Base-by-base conservation (phyloP, 2,329 filamentous ascomycete species). In the Sporothrix euskadiensis region DNA sequence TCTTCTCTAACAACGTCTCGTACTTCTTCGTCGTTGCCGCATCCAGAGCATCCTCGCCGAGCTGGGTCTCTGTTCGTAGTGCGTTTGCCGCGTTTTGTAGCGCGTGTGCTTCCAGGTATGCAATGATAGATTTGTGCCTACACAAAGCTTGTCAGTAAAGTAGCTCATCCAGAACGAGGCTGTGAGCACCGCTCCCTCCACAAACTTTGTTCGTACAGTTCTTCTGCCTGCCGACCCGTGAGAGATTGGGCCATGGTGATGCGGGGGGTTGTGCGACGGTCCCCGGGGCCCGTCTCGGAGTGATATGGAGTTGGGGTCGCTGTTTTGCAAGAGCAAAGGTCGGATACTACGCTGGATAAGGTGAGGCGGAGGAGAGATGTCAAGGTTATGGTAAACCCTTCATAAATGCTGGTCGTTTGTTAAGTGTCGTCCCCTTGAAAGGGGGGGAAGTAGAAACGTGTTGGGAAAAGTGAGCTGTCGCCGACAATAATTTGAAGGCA, bases 81-180 rank as follows among this genome's bases (percentile, higher is more conserved):
- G 91, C 88, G 61, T 89, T 85, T 57, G 92, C 92, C 75, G 88
- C 90, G 73, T 89, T 89, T 39, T 89, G 83, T 57, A 96, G 88
- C 80, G 91, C 91, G 80, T 89, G 90, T 47, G 92, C 90, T 65
- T 89, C 87, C 26, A 97, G 86, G 81, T 98, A 98, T 77, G 94
- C 94, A 80, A 97, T 92, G 78, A 98, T 94, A 76, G 94, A 93
- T 85, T 97, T 97, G 86, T 98, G 93, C 80, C 94, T 97, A 83
- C 76, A 47, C 10, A 26, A 66, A 78, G 73, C 2, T 47, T 39
- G 71, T 61, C 47, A 44, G 49, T 19, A 4, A 54, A 26, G 26
- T 26, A 32, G 59, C 56, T 47, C 41, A 8, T 22, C 6, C 32
- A n/a, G 35, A 2, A 30, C n/a, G 22, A 47, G 7, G 2, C 2